Percentiles rank a stretch among this genome's conserved stretches.
These are phyloP conservation scores for Ogataea philodendri DNA, from an alignment of 805 yeast species.

Conservation along the genomic window DNA sequence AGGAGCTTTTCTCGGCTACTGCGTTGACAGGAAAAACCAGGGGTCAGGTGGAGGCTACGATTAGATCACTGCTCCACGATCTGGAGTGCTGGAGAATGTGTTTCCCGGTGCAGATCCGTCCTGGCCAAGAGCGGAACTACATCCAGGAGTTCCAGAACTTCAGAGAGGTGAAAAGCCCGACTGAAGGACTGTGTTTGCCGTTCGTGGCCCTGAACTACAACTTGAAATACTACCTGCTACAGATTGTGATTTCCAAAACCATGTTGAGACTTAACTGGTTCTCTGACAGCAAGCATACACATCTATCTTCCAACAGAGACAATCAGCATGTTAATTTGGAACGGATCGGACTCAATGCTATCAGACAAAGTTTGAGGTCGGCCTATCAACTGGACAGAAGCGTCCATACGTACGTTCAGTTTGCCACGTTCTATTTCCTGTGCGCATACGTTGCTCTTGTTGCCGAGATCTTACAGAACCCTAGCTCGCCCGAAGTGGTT, in stretches of 20 bases:
- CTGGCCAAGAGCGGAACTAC: slow-evolving; percentile 11
- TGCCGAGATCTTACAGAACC: slow-evolving; percentile 27
- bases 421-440: slow-evolving; percentile 31
- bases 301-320: slow-evolving; percentile 3
- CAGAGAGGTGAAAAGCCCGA: neutral
- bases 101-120: slow-evolving; percentile 29
- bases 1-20: slow-evolving; percentile 30
- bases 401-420: slow-evolving; percentile 19
- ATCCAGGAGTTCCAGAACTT: neutral
- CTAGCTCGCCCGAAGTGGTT: slow-evolving; percentile 13
- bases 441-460: slow-evolving; percentile 32
- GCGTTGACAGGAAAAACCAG: slow-evolving; percentile 23
- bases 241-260: slow-evolving; percentile 29
- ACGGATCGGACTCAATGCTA: slow-evolving; percentile 24
- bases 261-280: slow-evolving; percentile 18
- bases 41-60: slow-evolving; percentile 15
- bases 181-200: slow-evolving; percentile 5
- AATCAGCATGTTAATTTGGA: slow-evolving; percentile 10
- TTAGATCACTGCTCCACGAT: slow-evolving; percentile 21
- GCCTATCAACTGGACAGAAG: slow-evolving; percentile 16
- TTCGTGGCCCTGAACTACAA: slow-evolving; percentile 19
- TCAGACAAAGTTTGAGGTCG: slow-evolving; percentile 27
- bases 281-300: slow-evolving; percentile 4
- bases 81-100: slow-evolving; percentile 30
- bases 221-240: slow-evolving; percentile 29